Evolutionary conservation across 805 yeast genomes (phyloP).

Genomic region (Starmera amethionina): DNA sequence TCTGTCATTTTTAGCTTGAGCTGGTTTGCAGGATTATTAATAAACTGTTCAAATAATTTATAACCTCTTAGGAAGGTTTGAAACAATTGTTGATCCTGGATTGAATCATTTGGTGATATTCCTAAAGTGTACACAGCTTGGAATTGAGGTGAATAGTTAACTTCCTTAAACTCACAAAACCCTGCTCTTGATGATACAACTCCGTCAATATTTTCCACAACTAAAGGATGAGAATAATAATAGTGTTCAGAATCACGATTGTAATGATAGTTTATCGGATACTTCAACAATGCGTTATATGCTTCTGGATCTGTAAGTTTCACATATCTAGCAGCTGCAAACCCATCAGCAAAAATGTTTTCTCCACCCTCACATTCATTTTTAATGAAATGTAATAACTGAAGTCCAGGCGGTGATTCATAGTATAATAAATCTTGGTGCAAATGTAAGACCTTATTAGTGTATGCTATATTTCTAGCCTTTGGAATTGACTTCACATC

Average conservation of each 20-base stretch:
- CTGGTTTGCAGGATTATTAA: constrained; percentile 45
- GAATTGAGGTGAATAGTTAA: constrained; percentile 75
- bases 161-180: constrained; percentile 33
- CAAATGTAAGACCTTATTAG: constrained; percentile 52
- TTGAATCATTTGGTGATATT: constrained; percentile 5
- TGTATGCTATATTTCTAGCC: constrained; percentile 64
- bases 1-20: constrained; percentile 44
- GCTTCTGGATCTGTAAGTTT: constrained; percentile 49
- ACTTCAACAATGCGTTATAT: constrained; percentile 46
- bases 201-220: constrained; percentile 40
- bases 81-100: constrained; percentile 32
- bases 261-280: constrained; percentile 66
- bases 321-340: constrained; percentile 51
- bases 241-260: constrained; percentile 52
- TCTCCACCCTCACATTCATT: constrained; percentile 55
- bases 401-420: constrained; percentile 77
- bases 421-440: constrained; percentile 74
- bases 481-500: constrained; percentile 46
- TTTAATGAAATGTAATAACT: constrained; percentile 50
- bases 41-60: constrained; percentile 46
- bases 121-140: constrained; percentile 69
- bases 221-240: constrained; percentile 49
- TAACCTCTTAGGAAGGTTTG: constrained; percentile 51
- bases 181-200: no score
- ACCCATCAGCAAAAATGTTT: constrained; percentile 60